phyloP scores from a whole-genome alignment of 2,329 filamentous ascomycete species.

The Pseudophaeomoniella oleicola region DNA sequence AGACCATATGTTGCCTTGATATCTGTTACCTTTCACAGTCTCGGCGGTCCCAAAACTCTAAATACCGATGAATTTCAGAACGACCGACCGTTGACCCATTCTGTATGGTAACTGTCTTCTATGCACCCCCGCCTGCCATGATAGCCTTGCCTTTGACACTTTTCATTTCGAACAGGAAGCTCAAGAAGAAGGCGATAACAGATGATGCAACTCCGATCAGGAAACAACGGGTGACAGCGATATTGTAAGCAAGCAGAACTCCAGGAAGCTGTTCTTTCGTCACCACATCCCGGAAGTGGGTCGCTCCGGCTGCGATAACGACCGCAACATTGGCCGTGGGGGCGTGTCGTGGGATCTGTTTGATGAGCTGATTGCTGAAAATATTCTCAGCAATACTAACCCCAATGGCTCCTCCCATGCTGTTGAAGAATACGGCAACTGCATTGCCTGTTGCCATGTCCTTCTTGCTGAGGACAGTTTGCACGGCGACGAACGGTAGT shows the following conservation, averaged over 20 bases:
- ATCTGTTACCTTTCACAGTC: too few species aligned
- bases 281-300: constrained; percentile 23
- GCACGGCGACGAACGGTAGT: constrained; percentile 17
- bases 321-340: constrained; percentile 18
- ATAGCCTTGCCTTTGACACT: constrained; percentile 13
- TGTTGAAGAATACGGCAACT: constrained; percentile 44
- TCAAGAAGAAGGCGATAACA: constrained; percentile 7
- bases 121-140: constrained; percentile 7
- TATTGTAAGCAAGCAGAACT: constrained; percentile 20
- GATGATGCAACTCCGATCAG: neutral
- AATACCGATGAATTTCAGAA: too few species aligned
- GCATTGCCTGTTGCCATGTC: constrained; percentile 17
- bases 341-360: constrained; percentile 32
- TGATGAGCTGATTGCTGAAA: constrained; percentile 41
- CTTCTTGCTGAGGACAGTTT: constrained; percentile 13
- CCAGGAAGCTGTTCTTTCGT: constrained; percentile 18
- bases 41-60: too few species aligned
- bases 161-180: constrained; percentile 14
- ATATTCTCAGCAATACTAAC: constrained; percentile 52
- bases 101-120: too few species aligned
- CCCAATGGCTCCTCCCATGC: constrained; percentile 50
- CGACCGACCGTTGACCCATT: too few species aligned
- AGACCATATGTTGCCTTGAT: too few species aligned
- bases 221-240: constrained; percentile 8
- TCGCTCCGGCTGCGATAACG: constrained; percentile 27